Base-by-base conservation (phyloP, 305 asterid genomes). In the Andrographis paniculata region DNA sequence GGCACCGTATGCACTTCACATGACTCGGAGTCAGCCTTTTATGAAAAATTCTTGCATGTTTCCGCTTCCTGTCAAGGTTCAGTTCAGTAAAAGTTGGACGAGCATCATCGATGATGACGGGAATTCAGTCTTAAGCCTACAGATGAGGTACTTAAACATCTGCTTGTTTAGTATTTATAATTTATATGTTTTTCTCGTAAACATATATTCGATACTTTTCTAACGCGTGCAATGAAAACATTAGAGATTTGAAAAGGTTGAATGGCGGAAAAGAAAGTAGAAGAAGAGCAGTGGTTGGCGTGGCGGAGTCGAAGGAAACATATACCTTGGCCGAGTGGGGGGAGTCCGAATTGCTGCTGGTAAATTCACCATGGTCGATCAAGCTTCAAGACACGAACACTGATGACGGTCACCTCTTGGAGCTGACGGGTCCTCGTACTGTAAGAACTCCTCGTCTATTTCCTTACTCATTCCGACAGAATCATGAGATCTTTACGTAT, bases 311-410 rank as follows among this genome's bases (percentile, higher is more conserved):
- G 17, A 83, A 87, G 14, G 80, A 66, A 58, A 73, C 78, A 16
- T 66, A 43, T 60, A 61, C 63, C 9, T 64, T 79, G 52, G 94
- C 94, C 11, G 80, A 81, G 71, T 77, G 68, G 55, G 57, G 58
- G 12, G 89, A 71, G 42, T 67, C 69, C 28, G 64, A 66, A 54
- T 91, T 96, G 99, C 65, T 73, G 23, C 36, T 91, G 42, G 68
- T 71, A 39, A 75, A 76, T 65, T 75, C 94, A 22, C 74, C 62
- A 21, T 91, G 99, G 93, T 81, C 87, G 60, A 35, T 87, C 57
- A 64, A 63, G 69, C 61, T 79, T 63, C 95, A 76, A 40, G 53
- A 59, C 49, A 20, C 56, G 19, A 51, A 58, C 14, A 56, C 63
- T 52, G 72, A 71, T 36, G 99, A 86, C 8, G 76, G 77, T 44